Conservation (phyloP, 352 stramenopile genomes). For the Lagenidium sp. region DNA sequence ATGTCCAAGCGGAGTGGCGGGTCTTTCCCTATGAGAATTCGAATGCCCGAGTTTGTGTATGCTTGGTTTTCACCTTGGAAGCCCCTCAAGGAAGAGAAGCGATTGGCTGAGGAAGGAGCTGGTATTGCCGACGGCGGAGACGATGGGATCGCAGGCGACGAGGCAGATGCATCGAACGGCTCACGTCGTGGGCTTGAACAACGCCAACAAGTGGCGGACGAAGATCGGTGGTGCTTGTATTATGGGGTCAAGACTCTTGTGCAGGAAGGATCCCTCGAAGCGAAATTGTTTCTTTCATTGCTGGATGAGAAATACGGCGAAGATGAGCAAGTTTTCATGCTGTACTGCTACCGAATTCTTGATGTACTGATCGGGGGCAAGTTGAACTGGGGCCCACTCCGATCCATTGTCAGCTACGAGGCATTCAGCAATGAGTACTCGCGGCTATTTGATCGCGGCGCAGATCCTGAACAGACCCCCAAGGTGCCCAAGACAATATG, state of each 20-base stretch:
- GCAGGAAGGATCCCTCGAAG: constrained; percentile 80
- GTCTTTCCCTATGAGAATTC: constrained; percentile 41
- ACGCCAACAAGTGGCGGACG: constrained; percentile 57
- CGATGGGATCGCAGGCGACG: constrained; percentile 6
- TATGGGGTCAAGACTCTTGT: constrained; percentile 87
- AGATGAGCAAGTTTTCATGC: constrained; percentile 87
- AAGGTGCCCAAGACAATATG: constrained; percentile 64
- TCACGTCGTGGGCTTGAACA: constrained; percentile 13
- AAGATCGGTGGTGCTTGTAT: constrained; percentile 91
- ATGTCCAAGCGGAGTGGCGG: constrained; percentile 48
- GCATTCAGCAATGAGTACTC: constrained; percentile 44
- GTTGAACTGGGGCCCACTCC: constrained; percentile 57
- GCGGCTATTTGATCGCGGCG: constrained; percentile 8
- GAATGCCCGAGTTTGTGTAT: constrained; percentile 92
- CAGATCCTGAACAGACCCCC: constrained; percentile 3
- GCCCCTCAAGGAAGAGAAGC: constrained; percentile 48
- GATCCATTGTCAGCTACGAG: constrained; percentile 43
- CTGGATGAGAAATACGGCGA: constrained; percentile 91
- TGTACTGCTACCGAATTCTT: constrained; percentile 83
- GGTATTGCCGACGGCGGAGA: neutral
- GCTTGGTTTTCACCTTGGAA: constrained; percentile 85
- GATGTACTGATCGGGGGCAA: constrained; percentile 51
- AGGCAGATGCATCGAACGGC: neutral
- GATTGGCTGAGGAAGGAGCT: too few species aligned
- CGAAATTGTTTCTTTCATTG: constrained; percentile 87